phyloP scores from a whole-genome alignment of 1,139 yeast species.

The Pichia kudriavzevii region DNA sequence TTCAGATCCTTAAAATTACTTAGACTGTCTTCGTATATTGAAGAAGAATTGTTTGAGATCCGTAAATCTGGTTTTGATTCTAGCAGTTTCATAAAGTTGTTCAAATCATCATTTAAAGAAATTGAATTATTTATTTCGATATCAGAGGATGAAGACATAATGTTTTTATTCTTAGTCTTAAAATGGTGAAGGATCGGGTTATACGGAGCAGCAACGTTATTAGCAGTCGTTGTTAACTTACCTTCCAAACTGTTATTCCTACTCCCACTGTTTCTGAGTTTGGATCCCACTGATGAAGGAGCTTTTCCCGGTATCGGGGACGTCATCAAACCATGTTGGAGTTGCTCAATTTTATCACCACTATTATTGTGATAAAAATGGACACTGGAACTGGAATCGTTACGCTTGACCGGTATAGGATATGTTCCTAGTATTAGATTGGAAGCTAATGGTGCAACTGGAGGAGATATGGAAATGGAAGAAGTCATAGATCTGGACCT shows the following conservation, averaged over 20 bases:
- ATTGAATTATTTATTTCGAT: conserved; percentile 26
- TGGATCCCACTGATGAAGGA: conserved; percentile 50
- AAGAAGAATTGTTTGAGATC: conserved; percentile 22
- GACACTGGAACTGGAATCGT: conserved; percentile 48
- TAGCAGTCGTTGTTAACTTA: conserved; percentile 8
- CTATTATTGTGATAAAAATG: conserved; percentile 12
- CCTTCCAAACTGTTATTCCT: conserved; percentile 26
- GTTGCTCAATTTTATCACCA: conserved; percentile 5
- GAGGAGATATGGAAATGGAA: conserved; percentile 36
- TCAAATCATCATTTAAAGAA: conserved; percentile 56
- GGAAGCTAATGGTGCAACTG: conserved; percentile 9
- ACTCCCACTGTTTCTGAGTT: conserved; percentile 25
- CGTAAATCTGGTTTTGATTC: conserved; percentile 57
- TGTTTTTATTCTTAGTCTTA: conserved; percentile 17
- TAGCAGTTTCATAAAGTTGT: conserved; percentile 73
- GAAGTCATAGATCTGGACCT: conserved; percentile 53
- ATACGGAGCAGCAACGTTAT: conserved; percentile 11
- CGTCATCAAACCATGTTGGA: conserved; percentile 3
- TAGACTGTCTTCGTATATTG: conserved; percentile 23
- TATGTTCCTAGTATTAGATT: conserved; percentile 29
- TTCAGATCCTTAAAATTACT: conserved; percentile 24
- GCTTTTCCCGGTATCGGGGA: conserved; percentile 38
- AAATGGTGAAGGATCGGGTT: conserved; percentile 22
- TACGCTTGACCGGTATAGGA: conserved; percentile 33
- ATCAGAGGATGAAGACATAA: conserved; percentile 20